These are phyloP conservation scores for Lagerstroemia speciosa DNA, from an alignment of 345 rosid genomes.

Conservation along the genomic window DNA sequence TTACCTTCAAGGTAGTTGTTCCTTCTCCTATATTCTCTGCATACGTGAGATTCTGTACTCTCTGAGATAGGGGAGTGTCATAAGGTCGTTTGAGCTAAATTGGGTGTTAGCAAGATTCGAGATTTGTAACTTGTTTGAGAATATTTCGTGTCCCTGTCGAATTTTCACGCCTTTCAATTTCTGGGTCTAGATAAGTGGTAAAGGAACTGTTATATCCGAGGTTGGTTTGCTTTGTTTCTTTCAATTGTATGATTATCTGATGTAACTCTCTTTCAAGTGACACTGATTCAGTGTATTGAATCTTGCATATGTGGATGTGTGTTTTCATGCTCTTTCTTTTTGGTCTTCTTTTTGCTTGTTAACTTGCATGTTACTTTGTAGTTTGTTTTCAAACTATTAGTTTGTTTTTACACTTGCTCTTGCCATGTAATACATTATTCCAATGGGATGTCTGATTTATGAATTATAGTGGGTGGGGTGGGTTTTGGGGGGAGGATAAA, in stretches of 20 bases:
- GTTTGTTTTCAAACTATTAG: background rate
- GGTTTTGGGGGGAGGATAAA: too few species aligned
- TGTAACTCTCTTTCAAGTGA: background rate
- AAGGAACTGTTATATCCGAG: background rate
- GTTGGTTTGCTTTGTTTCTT: conserved; percentile 1
- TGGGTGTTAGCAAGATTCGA: background rate
- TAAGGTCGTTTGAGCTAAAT: background rate
- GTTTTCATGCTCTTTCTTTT: background rate
- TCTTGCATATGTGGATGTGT: background rate
- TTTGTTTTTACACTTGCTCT: background rate
- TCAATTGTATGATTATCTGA: too few species aligned
- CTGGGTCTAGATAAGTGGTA: background rate
- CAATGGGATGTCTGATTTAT: background rate
- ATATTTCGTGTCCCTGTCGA: background rate
- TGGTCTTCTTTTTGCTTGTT: background rate
- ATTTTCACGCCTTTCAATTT: background rate
- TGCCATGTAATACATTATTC: background rate
- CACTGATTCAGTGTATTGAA: background rate
- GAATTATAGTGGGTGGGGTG: too few species aligned
- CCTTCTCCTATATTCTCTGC: background rate
- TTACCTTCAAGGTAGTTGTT: background rate
- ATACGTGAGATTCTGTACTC: background rate
- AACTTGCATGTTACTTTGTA: background rate
- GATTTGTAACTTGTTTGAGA: background rate
- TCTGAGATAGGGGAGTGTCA: background rate